phyloP scores from a whole-genome alignment of 2,329 filamentous ascomycete species.

The Colletotrichum liaoningense region DNA sequence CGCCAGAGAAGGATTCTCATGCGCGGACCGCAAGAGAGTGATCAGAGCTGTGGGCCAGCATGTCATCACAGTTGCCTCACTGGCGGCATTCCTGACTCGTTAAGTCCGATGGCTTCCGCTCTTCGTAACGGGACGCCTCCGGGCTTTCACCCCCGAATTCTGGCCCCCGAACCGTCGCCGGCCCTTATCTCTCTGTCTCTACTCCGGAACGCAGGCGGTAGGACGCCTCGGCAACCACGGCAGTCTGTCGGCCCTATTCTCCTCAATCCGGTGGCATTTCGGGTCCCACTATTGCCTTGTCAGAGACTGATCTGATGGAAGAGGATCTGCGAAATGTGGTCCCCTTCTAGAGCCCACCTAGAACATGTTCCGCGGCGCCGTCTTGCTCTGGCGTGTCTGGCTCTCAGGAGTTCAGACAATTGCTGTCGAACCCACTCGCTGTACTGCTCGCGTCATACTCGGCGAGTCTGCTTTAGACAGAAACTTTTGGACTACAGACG shows the following conservation, averaged over 20 bases:
- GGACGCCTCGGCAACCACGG: constrained; percentile 15
- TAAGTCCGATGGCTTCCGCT: not conserved
- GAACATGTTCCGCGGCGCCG: constrained; percentile 6
- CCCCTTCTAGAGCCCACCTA: constrained; percentile 22
- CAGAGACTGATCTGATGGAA: not conserved
- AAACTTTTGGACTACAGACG: not conserved
- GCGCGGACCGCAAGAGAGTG: not conserved
- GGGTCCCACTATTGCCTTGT: not conserved
- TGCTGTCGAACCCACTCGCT: not conserved
- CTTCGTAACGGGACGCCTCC: constrained; percentile 24
- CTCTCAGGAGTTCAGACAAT: not conserved
- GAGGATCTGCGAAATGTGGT: constrained; percentile 11
- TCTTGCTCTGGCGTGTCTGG: not conserved
- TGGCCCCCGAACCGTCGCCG: constrained; percentile 24
- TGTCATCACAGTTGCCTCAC: constrained; percentile 8
- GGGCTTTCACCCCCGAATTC: constrained; percentile 19
- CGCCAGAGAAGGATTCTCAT: not conserved
- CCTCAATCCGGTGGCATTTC: constrained; percentile 2
- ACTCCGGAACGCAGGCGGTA: constrained; percentile 10
- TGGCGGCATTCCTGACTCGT: constrained; percentile 15
- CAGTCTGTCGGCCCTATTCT: constrained; percentile 31
- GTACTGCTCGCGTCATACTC: constrained; percentile 6
- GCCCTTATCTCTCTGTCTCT: not conserved
- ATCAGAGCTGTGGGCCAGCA: not conserved
- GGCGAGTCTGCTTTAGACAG: not conserved